Evolutionary conservation across 2,329 filamentous ascomycete genomes (phyloP), one percentile per base, ranked within the genome.

Genomic region (Fusarium tanahbumbuense): DNA sequence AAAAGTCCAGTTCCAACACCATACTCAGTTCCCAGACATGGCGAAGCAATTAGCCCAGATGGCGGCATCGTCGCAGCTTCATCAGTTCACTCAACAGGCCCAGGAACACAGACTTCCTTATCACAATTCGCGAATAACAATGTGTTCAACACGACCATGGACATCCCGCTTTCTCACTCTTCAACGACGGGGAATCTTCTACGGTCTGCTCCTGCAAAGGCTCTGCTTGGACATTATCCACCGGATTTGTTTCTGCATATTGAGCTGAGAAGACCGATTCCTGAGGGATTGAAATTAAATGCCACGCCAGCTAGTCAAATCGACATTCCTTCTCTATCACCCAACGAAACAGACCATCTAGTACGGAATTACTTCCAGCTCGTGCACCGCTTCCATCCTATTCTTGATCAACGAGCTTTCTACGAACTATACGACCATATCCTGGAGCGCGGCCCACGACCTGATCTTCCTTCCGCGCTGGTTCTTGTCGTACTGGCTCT

Each of bases 71-170:
- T 68, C 1, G 44, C 54, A 4, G 63, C 60, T 0, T 64, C 70
- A 0, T 61, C 70, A 1, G 67, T 73, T 0, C 70, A 67, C 6
- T 61, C 70, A 12, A 60, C 64, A 6, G 52, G 67, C 1, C 67
- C 70, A 1, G 67, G 60, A 6, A 62, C 59, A 0, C 68, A 68
- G 20, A 56, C 63, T 2, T 70, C 67, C 0, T 12, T 70, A 0
- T 59, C 67, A 0, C 70, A 73, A 12, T 71, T 72, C 16, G 70
- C 70, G 2, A 73, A 73, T 10, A 68, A 60, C 6, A 72, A 70
- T 56, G 70, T 68, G 1, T 67, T 72, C 27, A 72, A 72, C 37
- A 72, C 70, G 4, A 72, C 70, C 0, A 72, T 72, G 70, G 70
- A 71, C 13, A 72, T 72, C 8, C 70, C 70, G 0, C 22, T 72